Evolutionary conservation across 2,329 filamentous ascomycete species (phyloP), one percentile per base, ranked within the genome.

Genomic region (Stagonosporopsis vannaccii): DNA sequence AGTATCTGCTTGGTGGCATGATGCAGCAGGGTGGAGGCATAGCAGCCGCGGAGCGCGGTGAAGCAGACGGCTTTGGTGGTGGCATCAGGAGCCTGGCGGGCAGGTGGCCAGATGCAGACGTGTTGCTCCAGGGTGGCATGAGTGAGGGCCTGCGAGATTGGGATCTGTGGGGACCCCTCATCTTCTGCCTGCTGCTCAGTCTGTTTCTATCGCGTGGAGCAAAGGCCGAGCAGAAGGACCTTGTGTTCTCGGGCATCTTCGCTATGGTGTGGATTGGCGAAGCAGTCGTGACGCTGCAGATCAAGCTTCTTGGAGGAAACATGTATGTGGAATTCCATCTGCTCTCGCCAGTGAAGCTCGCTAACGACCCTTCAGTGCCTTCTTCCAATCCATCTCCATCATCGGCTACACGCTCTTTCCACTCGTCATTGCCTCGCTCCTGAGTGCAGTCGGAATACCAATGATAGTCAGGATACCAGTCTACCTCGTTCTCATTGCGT

Each of bases 321-420:
- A 97, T 99, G 94, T 98, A 81, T 78, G 92, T 86, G 23, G 37
- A 39, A 32, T 19, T 17, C 22, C 2, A 15, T 15, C 11, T 20
- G 7, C 30, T 8, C 11, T 17, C 33, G 6, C n/a, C n/a, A 9
- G 32, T 36, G 13, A 42, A 13, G 43, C 30, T 11, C 48, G 56
- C 70, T 77, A 61, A 78, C 75, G 47, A 19, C 11, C n/a, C 5
- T 28, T 17, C 73, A 98, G 94, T 70, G 97, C 95, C 17, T 99
- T 99, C 77, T 95, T 96, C 72, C 95, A 99, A 78, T 96, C 92
- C 55, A 86, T 99, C 65, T 98, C 93, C 77, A 96, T 99, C 69
- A 99, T 99, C 74, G 95, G 95, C 41, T 99, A 99, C 78, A 99
- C 95, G 1, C 86, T 99, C 52, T 99, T 99, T 79, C 95, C 95